Evolutionary conservation across 2,329 filamentous ascomycete genomes (phyloP), one percentile per base, ranked within the genome.

Genomic region (Chrysoporthe deuterocubensis): DNA sequence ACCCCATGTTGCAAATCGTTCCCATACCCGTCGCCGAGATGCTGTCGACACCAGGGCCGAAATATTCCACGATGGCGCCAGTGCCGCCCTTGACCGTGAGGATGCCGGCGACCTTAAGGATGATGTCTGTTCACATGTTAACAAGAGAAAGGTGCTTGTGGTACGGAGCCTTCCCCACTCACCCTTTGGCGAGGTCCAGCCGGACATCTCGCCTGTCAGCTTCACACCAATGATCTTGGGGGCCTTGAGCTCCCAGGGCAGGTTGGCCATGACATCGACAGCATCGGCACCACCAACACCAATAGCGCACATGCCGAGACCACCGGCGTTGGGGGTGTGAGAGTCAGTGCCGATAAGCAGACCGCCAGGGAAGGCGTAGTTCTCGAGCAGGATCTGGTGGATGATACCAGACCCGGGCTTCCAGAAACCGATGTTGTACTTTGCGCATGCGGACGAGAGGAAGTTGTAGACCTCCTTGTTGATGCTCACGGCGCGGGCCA

Each of bases 401-500:
- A 99, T 99, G 81, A 98, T 99, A 87, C 96, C 96, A 79, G 95
- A 97, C 75, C 96, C 96, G 73, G 96, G 96, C 82, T 89, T 93
- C 96, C 96, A 99, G 91, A 98, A 98, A 86, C 96, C 96, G 81
- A 98, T 98, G 88, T 98, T 95, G 88, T 98, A 99, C 87, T 98
- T 99, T 78, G 94, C 94, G 81, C 95, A 98, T 73, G 95, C 92
- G 71, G 90, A 90, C 71, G 94, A 89, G 78, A 99, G 85, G 88
- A 99, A 99, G 83, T 98, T 92, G 84, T 98, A 99, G 75, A 99
- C 96, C 83, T 98, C 95, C 88, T 96, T 97, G 90, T 98, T 98
- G 85, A 97, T 97, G 75, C 90, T 88, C 77, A 95, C 86, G 76
- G 96, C 96, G 77, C 95, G 90, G 71, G 89, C 91, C 81, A 98